Conservation (phyloP, 805 yeast species). For the Brettanomyces bruxellensis region DNA sequence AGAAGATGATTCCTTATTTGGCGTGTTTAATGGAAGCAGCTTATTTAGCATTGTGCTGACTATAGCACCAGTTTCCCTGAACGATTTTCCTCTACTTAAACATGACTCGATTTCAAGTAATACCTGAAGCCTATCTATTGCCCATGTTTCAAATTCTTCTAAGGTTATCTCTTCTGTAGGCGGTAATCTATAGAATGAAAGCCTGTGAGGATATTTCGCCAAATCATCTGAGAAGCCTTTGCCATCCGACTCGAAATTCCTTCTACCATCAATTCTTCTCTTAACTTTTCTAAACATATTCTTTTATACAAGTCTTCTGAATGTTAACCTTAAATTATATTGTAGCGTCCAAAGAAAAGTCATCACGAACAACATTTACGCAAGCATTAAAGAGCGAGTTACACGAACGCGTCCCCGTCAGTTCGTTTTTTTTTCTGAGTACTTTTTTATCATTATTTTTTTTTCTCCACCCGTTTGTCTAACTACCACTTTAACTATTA, state of each 20-base stretch:
- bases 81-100: conserved; percentile 49
- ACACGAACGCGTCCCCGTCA: too few relatives aligned
- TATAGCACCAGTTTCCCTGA: conserved; percentile 55
- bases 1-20: conserved; percentile 30
- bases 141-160: conserved; percentile 93
- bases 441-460: too few relatives aligned
- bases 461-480: too few relatives aligned
- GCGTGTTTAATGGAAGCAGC: conserved; percentile 52
- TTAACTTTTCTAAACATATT: conserved; percentile 65
- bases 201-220: conserved; percentile 43
- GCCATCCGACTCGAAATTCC: conserved; percentile 38
- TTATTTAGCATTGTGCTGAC: conserved; percentile 60
- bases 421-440: too few relatives aligned
- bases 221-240: conserved; percentile 21
- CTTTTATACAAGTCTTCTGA: too few relatives aligned
- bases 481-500: too few relatives aligned
- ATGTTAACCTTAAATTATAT: too few relatives aligned
- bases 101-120: conserved; percentile 79
- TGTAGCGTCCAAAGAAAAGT: too few relatives aligned
- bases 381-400: too few relatives aligned
- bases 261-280: conserved; percentile 65
- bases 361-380: too few relatives aligned
- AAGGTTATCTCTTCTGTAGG: conserved; percentile 82
- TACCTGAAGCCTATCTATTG: conserved; percentile 79
- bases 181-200: conserved; percentile 68